Evolutionary conservation across 768 basidiomycete species (phyloP).

Genomic region (Jaapia argillacea): DNA sequence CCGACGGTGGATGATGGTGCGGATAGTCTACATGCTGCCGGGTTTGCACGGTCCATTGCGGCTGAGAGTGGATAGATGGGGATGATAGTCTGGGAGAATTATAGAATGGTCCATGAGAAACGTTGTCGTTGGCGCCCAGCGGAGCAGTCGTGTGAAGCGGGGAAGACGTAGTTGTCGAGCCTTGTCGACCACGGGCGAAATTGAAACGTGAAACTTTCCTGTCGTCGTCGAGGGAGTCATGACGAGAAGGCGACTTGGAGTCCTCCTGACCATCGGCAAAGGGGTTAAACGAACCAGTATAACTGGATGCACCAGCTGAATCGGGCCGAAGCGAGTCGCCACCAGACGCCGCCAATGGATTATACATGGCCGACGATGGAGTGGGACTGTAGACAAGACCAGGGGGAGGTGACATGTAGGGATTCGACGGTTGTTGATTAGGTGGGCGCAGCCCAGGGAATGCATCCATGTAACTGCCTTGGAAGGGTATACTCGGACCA

Average conservation of each 20-base stretch:
- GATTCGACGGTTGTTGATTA: constrained; percentile 13
- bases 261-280: constrained; percentile 58
- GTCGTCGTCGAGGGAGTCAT: constrained; percentile 42
- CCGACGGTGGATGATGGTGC: constrained; percentile 26
- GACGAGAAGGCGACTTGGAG: constrained; percentile 17
- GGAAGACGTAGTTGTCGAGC: constrained; percentile 47
- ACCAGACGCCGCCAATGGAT: too few species aligned
- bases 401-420: constrained; percentile 32
- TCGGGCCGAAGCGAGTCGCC: constrained; percentile 34
- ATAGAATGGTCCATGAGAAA: constrained; percentile 38
- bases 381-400: constrained; percentile 41
- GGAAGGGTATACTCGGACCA: constrained; percentile 45
- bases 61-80: constrained; percentile 18
- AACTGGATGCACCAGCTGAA: constrained; percentile 36
- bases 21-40: constrained; percentile 34
- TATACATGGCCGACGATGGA: constrained; percentile 6
- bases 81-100: constrained; percentile 24
- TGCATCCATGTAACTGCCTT: constrained; percentile 56
- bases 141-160: constrained; percentile 50
- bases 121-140: constrained; percentile 34
- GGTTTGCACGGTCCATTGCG: constrained; percentile 33
- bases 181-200: constrained; percentile 65
- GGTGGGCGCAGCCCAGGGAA: constrained; percentile 51
- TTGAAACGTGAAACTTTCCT: constrained; percentile 74
- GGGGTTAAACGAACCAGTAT: constrained; percentile 73